Evolutionary conservation across 78 protist genomes (phyloP).

Genomic region (Cavenderia fasciculata): DNA sequence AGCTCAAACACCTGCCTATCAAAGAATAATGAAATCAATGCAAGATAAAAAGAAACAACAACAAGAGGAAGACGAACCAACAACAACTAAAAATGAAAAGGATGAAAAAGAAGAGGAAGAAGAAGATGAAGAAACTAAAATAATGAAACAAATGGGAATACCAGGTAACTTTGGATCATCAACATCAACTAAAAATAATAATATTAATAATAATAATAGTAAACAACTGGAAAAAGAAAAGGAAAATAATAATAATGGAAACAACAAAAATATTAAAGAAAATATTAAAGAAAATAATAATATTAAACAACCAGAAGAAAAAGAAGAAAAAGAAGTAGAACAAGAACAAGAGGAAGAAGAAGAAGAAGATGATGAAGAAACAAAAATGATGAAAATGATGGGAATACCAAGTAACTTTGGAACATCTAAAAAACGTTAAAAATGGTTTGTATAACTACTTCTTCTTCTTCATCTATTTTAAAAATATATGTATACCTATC

Average conservation of each 20-base stretch:
- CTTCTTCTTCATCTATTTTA: too few relatives aligned
- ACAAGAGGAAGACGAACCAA: too few relatives aligned
- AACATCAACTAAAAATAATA: too few relatives aligned
- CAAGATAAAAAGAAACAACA: too few relatives aligned
- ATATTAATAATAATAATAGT: background rate
- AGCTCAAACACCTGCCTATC: too few relatives aligned
- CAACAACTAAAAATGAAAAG: too few relatives aligned
- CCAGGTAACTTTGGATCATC: conserved; percentile 62
- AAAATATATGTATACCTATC: too few relatives aligned
- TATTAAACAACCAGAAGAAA: background rate
- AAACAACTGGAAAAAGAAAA: background rate
- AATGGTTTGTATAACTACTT: too few relatives aligned
- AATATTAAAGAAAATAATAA: background rate
- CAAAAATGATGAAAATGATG: too few relatives aligned
- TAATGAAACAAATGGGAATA: conserved; percentile 25
- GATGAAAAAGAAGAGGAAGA: conserved; percentile 19
- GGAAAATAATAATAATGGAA: background rate
- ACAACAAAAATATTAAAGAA: background rate
- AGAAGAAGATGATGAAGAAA: background rate
- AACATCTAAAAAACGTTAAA: too few relatives aligned
- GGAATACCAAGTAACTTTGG: too few relatives aligned
- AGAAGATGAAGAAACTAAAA: background rate
- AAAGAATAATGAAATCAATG: too few relatives aligned
- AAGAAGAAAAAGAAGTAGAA: background rate
- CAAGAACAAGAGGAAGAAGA: background rate